These are phyloP conservation scores for Fomitopsis serialis DNA, from an alignment of 768 basidiomycete species.

Conservation along the genomic window DNA sequence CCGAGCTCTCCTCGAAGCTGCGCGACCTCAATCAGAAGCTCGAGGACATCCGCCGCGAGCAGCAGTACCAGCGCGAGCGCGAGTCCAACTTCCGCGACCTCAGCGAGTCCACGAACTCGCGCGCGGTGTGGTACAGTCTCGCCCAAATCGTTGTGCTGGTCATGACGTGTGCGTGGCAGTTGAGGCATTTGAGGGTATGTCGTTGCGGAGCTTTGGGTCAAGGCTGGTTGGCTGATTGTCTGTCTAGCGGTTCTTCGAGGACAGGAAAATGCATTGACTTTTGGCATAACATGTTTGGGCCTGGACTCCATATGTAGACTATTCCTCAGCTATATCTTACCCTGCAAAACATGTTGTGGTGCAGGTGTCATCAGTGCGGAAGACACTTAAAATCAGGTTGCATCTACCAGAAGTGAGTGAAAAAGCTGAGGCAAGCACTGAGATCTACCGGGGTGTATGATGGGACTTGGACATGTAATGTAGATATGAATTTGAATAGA, in stretches of 20 bases:
- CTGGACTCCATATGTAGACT: no score
- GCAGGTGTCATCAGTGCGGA: no score
- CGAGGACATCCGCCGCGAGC: conserved; percentile 89
- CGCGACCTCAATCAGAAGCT: conserved; percentile 92
- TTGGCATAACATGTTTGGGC: no score
- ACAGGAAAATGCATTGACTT: conserved; percentile 66
- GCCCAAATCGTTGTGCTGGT: conserved; percentile 83
- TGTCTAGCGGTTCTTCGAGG: conserved; percentile 77
- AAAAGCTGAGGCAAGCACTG: no score
- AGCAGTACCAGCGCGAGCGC: conserved; percentile 96
- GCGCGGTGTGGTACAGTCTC: conserved; percentile 92
- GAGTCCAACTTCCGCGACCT: conserved; percentile 87
- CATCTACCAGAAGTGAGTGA: no score
- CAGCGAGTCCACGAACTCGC: conserved; percentile 85
- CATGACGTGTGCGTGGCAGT: conserved; percentile 87
- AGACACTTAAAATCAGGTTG: no score
- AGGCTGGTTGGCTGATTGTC: not conserved
- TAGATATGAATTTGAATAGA: no score
- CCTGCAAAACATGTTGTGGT: no score
- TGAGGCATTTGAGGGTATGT: conserved; percentile 85
- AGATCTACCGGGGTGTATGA: no score
- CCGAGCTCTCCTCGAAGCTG: conserved; percentile 74
- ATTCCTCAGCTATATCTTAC: no score
- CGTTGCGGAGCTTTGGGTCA: not conserved
- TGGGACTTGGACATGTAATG: no score